Conservation (phyloP, 2,329 filamentous ascomycete genomes). For the Aspergillus transmontanensis region DNA sequence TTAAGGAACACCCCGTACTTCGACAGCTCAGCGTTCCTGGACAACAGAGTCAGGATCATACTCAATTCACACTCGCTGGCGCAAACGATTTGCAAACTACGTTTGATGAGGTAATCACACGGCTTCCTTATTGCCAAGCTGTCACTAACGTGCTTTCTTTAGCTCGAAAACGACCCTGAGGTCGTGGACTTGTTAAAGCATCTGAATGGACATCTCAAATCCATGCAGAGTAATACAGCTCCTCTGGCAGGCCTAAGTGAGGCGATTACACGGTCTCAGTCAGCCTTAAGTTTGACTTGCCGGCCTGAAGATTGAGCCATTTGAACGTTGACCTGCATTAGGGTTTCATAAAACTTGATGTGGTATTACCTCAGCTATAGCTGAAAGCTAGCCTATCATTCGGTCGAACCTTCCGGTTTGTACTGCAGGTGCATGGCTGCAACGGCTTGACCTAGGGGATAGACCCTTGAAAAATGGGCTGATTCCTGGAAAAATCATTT, state of each 20-base stretch:
- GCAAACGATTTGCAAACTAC: slow-evolving; percentile 27
- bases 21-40: slow-evolving; percentile 34
- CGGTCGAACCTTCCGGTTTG: not conserved
- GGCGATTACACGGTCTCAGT: slow-evolving; percentile 40
- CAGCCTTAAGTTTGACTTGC: slow-evolving; percentile 35
- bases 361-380: not conserved
- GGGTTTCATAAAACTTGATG: too few relatives aligned
- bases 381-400: not conserved
- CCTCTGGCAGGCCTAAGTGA: slow-evolving; percentile 41
- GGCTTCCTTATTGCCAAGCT: not conserved
- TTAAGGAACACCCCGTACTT: slow-evolving; percentile 44
- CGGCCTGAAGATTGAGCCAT: slow-evolving; percentile 35
- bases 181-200: slow-evolving; percentile 40
- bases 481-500: not conserved
- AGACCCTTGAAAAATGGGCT: not conserved
- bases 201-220: slow-evolving; percentile 46
- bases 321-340: too few relatives aligned
- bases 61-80: slow-evolving; percentile 33
- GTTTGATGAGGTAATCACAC: slow-evolving; percentile 36
- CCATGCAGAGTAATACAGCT: slow-evolving; percentile 46
- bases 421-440: not conserved
- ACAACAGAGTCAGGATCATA: slow-evolving; percentile 16
- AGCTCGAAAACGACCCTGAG: slow-evolving; percentile 44
- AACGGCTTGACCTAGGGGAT: not conserved
- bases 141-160: slow-evolving; percentile 17